A percentile compares a stretch with the other conserved stretches of the same genome.
Conservation (phyloP, 371 early-diverging fungal species). For the Coemansia linderi region DNA sequence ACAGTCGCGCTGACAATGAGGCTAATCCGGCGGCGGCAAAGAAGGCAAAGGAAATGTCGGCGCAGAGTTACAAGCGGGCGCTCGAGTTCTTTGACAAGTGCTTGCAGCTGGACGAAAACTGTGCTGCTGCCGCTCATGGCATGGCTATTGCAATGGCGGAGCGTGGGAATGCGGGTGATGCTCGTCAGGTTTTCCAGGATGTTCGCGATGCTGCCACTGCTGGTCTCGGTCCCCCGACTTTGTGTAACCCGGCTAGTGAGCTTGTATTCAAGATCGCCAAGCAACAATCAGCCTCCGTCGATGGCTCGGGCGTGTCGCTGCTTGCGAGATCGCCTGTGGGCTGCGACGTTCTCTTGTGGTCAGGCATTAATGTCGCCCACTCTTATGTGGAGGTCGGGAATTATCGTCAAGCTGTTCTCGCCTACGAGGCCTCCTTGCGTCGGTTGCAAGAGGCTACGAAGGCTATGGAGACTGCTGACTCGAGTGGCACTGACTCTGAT, state of each 20-base stretch:
- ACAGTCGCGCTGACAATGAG: slow-evolving; percentile 32
- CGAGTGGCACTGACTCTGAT: neutral
- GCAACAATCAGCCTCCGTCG: slow-evolving; percentile 12
- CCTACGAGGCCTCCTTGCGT: slow-evolving; percentile 49
- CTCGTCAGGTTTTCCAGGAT: slow-evolving; percentile 75
- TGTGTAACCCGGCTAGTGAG: slow-evolving; percentile 9
- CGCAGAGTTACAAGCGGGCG: slow-evolving; percentile 67
- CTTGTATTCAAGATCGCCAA: slow-evolving; percentile 17
- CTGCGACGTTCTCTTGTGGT: slow-evolving; percentile 42
- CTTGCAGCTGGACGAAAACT: slow-evolving; percentile 69
- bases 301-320: slow-evolving; percentile 10
- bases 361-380: slow-evolving; percentile 77
- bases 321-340: slow-evolving; percentile 5
- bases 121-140: slow-evolving; percentile 77
- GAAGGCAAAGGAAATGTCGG: slow-evolving; percentile 19
- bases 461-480: slow-evolving; percentile 14
- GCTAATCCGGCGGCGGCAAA: slow-evolving; percentile 19
- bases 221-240: slow-evolving; percentile 30
- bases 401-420: slow-evolving; percentile 68
- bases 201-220: slow-evolving; percentile 57
- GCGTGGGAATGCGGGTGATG: slow-evolving; percentile 66
- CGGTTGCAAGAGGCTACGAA: slow-evolving; percentile 32
- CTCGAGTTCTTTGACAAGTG: slow-evolving; percentile 82
- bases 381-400: slow-evolving; percentile 71
- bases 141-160: slow-evolving; percentile 81